These are phyloP conservation scores for Solanum lignicaule DNA, from an alignment of 257 asterid genomes.

Conservation along the genomic window DNA sequence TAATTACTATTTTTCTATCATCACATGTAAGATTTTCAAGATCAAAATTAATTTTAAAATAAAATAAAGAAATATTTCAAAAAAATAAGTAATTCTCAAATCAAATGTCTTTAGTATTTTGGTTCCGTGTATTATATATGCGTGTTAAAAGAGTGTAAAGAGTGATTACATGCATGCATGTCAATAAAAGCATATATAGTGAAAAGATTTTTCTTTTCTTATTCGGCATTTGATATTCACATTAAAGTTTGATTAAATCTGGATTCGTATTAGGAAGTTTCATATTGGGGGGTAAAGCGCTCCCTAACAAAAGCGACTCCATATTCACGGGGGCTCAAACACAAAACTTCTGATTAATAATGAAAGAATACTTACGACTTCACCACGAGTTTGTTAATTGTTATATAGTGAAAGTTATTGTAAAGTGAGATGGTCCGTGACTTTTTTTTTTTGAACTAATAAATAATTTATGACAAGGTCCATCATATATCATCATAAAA, in stretches of 20 bases:
- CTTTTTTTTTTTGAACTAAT: neutral
- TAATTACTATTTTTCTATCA: neutral
- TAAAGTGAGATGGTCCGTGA: neutral
- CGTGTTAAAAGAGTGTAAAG: neutral
- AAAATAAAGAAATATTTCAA: neutral
- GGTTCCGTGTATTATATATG: neutral
- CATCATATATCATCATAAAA: neutral
- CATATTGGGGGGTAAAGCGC: too few relatives aligned
- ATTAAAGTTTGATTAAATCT: too few relatives aligned
- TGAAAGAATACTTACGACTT: too few relatives aligned
- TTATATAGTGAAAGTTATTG: neutral
- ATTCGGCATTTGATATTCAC: too few relatives aligned
- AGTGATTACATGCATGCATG: neutral
- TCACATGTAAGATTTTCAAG: too few relatives aligned
- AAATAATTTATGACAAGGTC: neutral
- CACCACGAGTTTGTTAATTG: neutral
- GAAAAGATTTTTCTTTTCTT: too few relatives aligned
- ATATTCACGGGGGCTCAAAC: neutral
- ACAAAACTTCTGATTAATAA: rapidly evolving
- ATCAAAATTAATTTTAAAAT: too few relatives aligned
- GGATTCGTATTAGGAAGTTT: rapidly evolving
- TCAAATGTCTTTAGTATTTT: neutral
- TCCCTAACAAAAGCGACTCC: too few relatives aligned
- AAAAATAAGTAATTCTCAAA: neutral
- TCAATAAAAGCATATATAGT: neutral